phyloP scores from a whole-genome alignment of 305 asterid species.

The Plantago rigida region DNA sequence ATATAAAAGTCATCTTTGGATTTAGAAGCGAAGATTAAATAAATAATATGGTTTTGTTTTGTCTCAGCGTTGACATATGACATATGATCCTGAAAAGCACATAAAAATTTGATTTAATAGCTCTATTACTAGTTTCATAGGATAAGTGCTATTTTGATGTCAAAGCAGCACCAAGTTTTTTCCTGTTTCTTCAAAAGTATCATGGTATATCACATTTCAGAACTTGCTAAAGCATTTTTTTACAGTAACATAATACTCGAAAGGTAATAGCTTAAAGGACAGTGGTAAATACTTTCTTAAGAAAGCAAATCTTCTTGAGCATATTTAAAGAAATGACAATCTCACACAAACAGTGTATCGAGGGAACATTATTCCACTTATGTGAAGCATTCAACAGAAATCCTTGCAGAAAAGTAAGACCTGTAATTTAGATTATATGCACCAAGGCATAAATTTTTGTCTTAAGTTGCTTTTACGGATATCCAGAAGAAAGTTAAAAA shows the following conservation, averaged over 20 bases:
- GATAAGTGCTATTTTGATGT: not conserved
- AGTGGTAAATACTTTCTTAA: conserved; percentile 11
- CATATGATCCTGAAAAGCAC: not conserved
- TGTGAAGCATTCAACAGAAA: conserved; percentile 4
- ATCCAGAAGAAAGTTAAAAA: not conserved
- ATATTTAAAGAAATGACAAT: conserved; percentile 7
- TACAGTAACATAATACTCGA: not conserved
- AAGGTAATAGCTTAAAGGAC: conserved; percentile 5
- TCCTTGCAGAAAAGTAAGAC: conserved; percentile 16
- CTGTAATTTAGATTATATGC: not conserved
- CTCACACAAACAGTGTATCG: not conserved
- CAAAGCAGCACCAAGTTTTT: not conserved
- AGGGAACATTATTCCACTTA: conserved; percentile 10
- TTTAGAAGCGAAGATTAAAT: not conserved
- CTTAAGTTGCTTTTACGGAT: conserved; percentile 5
- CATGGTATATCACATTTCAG: not conserved
- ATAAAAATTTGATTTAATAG: not conserved
- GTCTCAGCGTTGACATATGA: not conserved
- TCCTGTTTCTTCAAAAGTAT: not conserved
- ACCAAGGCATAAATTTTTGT: conserved; percentile 1
- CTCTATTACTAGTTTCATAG: not conserved
- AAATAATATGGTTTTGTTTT: not conserved
- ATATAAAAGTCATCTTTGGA: not conserved
- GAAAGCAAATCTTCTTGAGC: conserved; percentile 8
- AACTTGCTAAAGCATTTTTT: not conserved